Evolutionary conservation across 2,329 filamentous ascomycete species (phyloP), one percentile per base, ranked within the genome.

Genomic region (Talaromyces sp.): DNA sequence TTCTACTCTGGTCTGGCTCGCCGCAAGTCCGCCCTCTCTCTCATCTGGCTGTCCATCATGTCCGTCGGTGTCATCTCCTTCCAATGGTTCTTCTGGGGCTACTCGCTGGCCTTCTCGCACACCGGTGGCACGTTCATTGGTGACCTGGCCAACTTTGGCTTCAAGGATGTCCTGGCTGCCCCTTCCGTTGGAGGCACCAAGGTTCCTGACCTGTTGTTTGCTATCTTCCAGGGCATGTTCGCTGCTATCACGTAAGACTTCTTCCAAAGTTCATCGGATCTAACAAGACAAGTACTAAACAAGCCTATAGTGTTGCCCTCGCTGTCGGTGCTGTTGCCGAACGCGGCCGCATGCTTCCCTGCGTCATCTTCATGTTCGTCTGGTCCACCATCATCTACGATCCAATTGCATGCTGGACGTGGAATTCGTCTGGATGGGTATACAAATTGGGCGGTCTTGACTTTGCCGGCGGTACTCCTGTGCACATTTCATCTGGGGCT

Each of bases 81-180:
- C 78, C 91, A 96, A 73, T 96, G 92, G 92, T 96, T 96, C 81
- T 94, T 96, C 81, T 96, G 92, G 92, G 92, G 92, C 55, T 96
- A 91, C 74, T 92, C 89, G 4, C 78, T 95, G 10, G 86, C 90
- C 55, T 95, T 93, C 74, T 95, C 91, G 16, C 91, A 94, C 76
- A 82, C 84, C 2, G 89, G 89, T 30, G 87, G 88, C 54, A 84
- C 81, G 50, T 96, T 86, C 74, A 90, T 96, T 65, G 92, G 92
- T 62, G 83, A 92, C 69, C 80, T 96, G 30, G 78, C 85, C 66
- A 94, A 96, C 79, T 87, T 96, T 72, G 92, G 89, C 51, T 88
- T 96, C 75, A 87, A 81, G 66, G 83, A 89, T 74, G 90, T 95
- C 28, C 82, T 96, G 34, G 92, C 82, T 42, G 83, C 82, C 23